Evolutionary conservation across 2,329 filamentous ascomycete genomes (phyloP).

Genomic region (Colletotrichum graminicola): DNA sequence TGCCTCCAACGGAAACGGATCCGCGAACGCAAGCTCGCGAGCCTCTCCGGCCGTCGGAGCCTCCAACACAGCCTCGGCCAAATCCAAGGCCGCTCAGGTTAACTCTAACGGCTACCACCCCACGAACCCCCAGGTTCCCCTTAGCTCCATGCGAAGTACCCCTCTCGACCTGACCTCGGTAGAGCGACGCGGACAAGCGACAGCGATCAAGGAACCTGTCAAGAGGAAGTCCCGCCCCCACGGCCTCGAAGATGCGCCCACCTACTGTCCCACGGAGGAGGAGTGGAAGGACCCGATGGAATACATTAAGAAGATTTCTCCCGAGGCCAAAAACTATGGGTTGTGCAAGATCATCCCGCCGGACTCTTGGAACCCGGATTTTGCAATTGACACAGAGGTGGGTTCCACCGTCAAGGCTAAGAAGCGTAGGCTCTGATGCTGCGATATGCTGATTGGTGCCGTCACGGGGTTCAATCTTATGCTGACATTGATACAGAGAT

Average conservation of each 20-base stretch:
- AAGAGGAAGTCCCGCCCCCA: slow-evolving; percentile 85
- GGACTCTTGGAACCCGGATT: slow-evolving; percentile 92
- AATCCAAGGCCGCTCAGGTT: slow-evolving; percentile 63
- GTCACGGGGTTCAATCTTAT: neutral
- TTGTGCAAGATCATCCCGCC: slow-evolving; percentile 97
- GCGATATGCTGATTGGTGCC: neutral
- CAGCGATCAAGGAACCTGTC: slow-evolving; percentile 78
- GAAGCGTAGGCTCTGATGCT: neutral
- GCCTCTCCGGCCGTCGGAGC: slow-evolving; percentile 62
- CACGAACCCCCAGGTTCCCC: slow-evolving; percentile 62
- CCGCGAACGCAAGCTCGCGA: slow-evolving; percentile 64
- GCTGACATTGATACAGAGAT: slow-evolving; percentile 70
- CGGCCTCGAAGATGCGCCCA: slow-evolving; percentile 89
- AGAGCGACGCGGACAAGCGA: slow-evolving; percentile 88
- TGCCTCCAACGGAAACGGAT: slow-evolving; percentile 52
- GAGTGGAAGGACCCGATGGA: slow-evolving; percentile 95
- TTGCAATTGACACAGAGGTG: slow-evolving; percentile 97
- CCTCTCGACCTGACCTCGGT: slow-evolving; percentile 90
- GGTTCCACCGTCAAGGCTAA: slow-evolving; percentile 26
- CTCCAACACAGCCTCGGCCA: slow-evolving; percentile 53
- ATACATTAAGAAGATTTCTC: slow-evolving; percentile 91
- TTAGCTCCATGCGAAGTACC: slow-evolving; percentile 68
- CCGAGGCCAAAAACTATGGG: slow-evolving; percentile 88
- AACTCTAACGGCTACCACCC: slow-evolving; percentile 67
- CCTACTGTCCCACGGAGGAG: slow-evolving; percentile 89